Evolutionary conservation across 139 green algal species (phyloP), one percentile per base, ranked within the genome.

Genomic region (Edaphochlamys debaryana): DNA sequence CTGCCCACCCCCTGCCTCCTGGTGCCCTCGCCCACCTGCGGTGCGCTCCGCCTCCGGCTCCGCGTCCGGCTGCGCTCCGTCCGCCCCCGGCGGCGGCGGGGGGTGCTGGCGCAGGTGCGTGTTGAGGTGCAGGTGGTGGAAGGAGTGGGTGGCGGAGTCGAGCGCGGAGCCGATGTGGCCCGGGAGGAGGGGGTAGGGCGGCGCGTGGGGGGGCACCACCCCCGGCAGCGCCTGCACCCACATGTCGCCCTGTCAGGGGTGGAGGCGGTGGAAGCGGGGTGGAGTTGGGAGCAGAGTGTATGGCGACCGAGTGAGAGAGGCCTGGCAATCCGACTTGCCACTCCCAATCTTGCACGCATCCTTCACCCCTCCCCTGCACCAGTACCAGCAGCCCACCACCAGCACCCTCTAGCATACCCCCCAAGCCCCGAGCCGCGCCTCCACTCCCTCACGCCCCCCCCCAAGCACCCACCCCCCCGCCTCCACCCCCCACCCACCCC

Each of bases 61-160:
- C 19, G 8, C 34, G 36, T 66, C 70, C 30, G 17, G 11, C 4
- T 13, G 1, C 27, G 20, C 38, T 32, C 79, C 50, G 69, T 5
- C 70, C 45, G 36, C 37, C 70, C 64, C 74, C 11, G n/a, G 25
- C 38, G 32, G 38, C 29, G 1, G 40, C 34, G 30, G 30, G 32
- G 8, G 29, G 60, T 81, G 62, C 22, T 40, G 60, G 15, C n/a
- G 13, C n/a, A 81, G 60, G 42, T 72, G 75, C 32, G 60, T 62
- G 60, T 81, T 81, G 22, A 81, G 63, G 77, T 83, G 77, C 63
- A 83, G 77, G 64, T 75, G 64, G 63, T 83, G 77, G 77, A 83
- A 83, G 42, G 63, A 81, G 67, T 79, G 80, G 42, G 54, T 82
- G 60, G 41, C 68, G 25, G 75, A 69, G 67, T 85, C 79, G 45